phyloP scores from a whole-genome alignment of 1,284 basidiomycete species.

The Cutaneotrichosporon spelunceum region DNA sequence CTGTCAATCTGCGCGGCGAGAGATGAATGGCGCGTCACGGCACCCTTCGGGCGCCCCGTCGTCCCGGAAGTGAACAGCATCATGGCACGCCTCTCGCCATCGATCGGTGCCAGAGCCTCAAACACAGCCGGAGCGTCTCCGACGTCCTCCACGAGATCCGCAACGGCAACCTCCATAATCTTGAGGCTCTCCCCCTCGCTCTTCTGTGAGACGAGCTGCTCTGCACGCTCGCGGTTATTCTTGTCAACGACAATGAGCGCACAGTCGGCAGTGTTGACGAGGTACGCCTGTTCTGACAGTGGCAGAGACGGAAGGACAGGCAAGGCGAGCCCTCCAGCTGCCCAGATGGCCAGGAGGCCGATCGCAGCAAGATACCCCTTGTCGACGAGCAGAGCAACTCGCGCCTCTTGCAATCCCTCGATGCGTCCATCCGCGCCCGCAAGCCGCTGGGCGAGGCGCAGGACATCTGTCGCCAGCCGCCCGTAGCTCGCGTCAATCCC shows the following conservation, averaged over 20 bases:
- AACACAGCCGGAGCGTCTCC: neutral
- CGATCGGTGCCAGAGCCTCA: conserved; percentile 18
- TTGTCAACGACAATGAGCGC: conserved; percentile 33
- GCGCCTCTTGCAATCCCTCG: conserved; percentile 19
- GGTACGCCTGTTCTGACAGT: conserved; percentile 41
- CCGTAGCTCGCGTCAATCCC: conserved; percentile 20
- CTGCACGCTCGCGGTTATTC: conserved; percentile 30
- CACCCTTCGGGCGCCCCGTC: conserved; percentile 45
- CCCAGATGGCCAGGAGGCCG: conserved; percentile 31
- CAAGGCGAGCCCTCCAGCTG: conserved; percentile 40
- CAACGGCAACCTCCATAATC: conserved; percentile 14
- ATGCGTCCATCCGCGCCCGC: neutral
- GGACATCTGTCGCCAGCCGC: conserved; percentile 26
- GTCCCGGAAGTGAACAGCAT: conserved; percentile 49
- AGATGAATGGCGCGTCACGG: conserved; percentile 43
- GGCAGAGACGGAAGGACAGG: conserved; percentile 42
- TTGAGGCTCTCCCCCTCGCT: conserved; percentile 14
- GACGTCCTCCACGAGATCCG: neutral
- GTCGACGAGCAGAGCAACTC: conserved; percentile 30
- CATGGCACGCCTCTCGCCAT: conserved; percentile 36
- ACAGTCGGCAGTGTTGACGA: conserved; percentile 36
- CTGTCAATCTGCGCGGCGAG: conserved; percentile 38
- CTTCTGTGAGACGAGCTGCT: conserved; percentile 28
- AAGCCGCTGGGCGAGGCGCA: conserved; percentile 15
- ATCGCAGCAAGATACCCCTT: conserved; percentile 37